Base-by-base conservation (phyloP, 2,329 filamentous ascomycete species). In the Cadophora malorum region DNA sequence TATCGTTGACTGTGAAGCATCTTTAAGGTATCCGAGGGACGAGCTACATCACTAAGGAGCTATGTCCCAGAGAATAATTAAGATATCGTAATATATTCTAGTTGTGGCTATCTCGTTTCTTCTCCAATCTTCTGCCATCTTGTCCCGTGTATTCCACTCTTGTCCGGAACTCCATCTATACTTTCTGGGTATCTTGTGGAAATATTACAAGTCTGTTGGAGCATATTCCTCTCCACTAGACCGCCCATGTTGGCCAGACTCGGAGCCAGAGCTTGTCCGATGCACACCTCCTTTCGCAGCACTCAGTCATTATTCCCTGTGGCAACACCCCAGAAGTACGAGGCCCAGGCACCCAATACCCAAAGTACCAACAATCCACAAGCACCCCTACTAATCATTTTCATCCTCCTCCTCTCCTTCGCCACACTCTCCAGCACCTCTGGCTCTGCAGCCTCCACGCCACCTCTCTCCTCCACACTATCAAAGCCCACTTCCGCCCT, bases 281-380 rank as follows among this genome's bases (percentile, higher is more conserved):
- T 16, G 12, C 10, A 45, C 16, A 16, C 16, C 41, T 14, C 19
- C 41, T 45, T 19, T 19, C n/a, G n/a, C 5, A 25, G n/a, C 14
- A 19, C 12, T 8, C 28, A 63, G 10, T 53, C 33, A 67, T 84
- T 83, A 65, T 86, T 81, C 0, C 83, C 84, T 0, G 84, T 88
- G 4, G 83, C 84, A 2, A 85, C 81, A 8, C 87, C 86, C 86
- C 86, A 89, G 69, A 89, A 87, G 74, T 88, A 89, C 0, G 84
- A 86, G 9, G 73, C 76, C 84, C 85, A 87, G 1, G 79, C 79
- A 0, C 87, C 86, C 10, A 86, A 38, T 0, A 85, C 80, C 50
- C 88, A 70, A 3, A 84, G 25, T 0, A 83, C 71, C 0, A 87
- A 71, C 0, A 77, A 75, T 0, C 70, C 75, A 63, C 88, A 85